Evolutionary conservation across 2,329 filamentous ascomycete species (phyloP), one percentile per base, ranked within the genome.

Genomic region (Alternaria viburni): DNA sequence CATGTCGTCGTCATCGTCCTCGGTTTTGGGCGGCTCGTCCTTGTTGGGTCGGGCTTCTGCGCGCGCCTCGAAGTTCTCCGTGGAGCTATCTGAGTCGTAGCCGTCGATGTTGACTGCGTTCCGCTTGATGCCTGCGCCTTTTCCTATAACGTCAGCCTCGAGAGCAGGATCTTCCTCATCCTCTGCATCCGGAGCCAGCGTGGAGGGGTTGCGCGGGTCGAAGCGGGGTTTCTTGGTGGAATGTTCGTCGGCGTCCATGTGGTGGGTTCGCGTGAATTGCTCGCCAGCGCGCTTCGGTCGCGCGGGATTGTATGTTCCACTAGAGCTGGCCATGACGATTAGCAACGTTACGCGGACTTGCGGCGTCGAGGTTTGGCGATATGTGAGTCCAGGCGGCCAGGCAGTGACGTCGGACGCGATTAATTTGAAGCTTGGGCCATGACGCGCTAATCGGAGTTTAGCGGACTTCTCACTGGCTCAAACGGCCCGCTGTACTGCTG

Each of bases 91-190:
- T 10, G 91, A 96, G 71, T 98, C 95, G 82, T 98, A 99, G 54
- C 96, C 96, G 75, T 98, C 96, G 44, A 99, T 89, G 75, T 98
- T 97, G 59, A 99, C 92, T 0, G 95, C 96, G 70, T 95, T 95
- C 66, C 96, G 92, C 79, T 97, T 97, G 1, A 93, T 92, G 44
- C 88, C 86, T 1, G 88, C 88, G 17, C 88, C 86, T 56, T 86
- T 87, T 15, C 94, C 93, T 68, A 98, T 97, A 43, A 97, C 94
- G 76, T 98, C 96, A 21, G 94, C 93, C 54, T 97, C 93, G 9
- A 99, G 87, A 26, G 95, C 87, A 0, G 89, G 88, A 71, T 93
- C 89, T 68, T 91, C 91, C 47, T 92, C 89, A 67, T 92, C 91
- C 3, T 87, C 87, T 2, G 89, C 91, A 77, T 96, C 93, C 1